These are phyloP conservation scores for Cladophialophora carrionii DNA, from an alignment of 2,329 filamentous ascomycete species.

Conservation along the genomic window DNA sequence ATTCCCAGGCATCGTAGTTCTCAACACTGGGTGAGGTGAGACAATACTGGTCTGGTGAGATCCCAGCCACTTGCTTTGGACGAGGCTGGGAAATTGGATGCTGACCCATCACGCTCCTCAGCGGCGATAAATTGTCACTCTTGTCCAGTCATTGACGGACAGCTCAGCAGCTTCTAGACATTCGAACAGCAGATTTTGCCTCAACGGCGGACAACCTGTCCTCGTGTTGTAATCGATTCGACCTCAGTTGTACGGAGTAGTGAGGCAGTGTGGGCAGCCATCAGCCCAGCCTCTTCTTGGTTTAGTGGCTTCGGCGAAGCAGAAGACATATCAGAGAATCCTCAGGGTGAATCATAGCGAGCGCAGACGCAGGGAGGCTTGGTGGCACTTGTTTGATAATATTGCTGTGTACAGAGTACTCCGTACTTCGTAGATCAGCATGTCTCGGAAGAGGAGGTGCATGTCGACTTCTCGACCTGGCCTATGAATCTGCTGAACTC, in stretches of 20 bases:
- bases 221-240: neutral
- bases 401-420: no score
- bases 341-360: neutral
- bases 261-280: neutral
- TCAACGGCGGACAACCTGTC: neutral
- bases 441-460: no score
- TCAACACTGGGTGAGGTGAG: neutral
- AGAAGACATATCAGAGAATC: neutral
- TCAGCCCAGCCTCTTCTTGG: neutral
- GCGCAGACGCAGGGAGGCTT: neutral
- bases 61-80: constrained; percentile 13
- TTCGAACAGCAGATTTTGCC: neutral
- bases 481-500: no score
- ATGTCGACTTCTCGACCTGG: no score
- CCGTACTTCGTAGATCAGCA: no score
- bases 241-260: neutral
- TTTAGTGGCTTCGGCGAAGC: neutral
- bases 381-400: neutral
- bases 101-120: neutral
- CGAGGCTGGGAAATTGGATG: constrained; percentile 20
- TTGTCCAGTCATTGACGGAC: neutral
- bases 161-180: neutral
- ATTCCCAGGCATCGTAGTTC: neutral
- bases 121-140: neutral
- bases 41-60: constrained; percentile 5